A percentile compares a stretch with the other conserved stretches of the same genome.
Evolutionary conservation across 2,329 filamentous ascomycete genomes (phyloP).

Genomic region (Fusarium austroafricanum): DNA sequence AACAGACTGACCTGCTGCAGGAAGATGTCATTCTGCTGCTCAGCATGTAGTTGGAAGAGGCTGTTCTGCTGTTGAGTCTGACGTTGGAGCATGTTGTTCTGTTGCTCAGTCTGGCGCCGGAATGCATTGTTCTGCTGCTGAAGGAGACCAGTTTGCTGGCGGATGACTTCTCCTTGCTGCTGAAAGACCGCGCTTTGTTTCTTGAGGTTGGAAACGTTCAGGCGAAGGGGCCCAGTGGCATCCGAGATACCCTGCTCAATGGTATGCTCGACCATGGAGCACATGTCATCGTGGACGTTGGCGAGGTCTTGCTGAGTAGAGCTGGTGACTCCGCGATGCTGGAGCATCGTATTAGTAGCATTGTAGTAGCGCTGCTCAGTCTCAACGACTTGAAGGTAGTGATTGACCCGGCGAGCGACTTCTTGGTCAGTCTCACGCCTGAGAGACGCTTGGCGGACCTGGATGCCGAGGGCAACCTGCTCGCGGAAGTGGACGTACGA

Average conservation of each 20-base stretch:
- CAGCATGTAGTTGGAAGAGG: neutral
- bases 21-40: neutral
- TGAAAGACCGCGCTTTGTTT: constrained; percentile 43
- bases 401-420: constrained; percentile 40
- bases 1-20: neutral
- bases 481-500: constrained; percentile 46
- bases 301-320: constrained; percentile 13
- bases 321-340: neutral
- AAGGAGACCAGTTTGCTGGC: neutral
- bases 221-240: constrained; percentile 47
- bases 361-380: constrained; percentile 41
- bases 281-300: constrained; percentile 41
- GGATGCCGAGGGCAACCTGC: constrained; percentile 51
- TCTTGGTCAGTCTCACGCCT: constrained; percentile 34
- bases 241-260: constrained; percentile 51
- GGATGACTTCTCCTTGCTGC: neutral
- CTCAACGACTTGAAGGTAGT: constrained; percentile 44
- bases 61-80: neutral
- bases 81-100: neutral
- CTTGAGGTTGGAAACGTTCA: constrained; percentile 41
- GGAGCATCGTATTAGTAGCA: constrained; percentile 1
- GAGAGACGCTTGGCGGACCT: constrained; percentile 49
- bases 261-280: constrained; percentile 47
- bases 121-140: neutral
- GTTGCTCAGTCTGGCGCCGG: neutral